Percentiles rank a stretch among this genome's conserved stretches.
These are phyloP conservation scores for Ustilaginoidea virens DNA, from an alignment of 2,329 filamentous ascomycete genomes.

Conservation along the genomic window DNA sequence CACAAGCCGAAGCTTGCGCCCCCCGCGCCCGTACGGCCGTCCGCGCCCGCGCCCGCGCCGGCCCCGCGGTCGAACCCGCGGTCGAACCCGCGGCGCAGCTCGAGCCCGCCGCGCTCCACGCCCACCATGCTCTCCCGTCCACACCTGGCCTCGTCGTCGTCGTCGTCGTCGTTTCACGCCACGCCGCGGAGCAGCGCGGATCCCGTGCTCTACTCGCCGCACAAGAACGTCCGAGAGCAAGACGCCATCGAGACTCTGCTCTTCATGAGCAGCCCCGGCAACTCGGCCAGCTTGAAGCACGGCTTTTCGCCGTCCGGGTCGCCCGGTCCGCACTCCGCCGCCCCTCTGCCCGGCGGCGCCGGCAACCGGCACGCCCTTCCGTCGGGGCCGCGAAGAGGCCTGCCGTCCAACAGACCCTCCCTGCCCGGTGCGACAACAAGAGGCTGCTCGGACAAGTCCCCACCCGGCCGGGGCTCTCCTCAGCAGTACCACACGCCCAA, in stretches of 20 bases:
- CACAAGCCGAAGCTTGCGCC: conserved; percentile 29
- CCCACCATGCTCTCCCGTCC: conserved; percentile 34
- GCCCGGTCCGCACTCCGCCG: conserved; percentile 12
- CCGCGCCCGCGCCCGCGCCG: conserved; percentile 18
- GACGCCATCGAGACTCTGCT: conserved; percentile 68
- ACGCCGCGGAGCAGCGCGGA: conserved; percentile 22
- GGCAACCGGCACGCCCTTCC: conserved; percentile 25
- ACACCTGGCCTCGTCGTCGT: conserved; percentile 31
- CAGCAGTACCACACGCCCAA: conserved; percentile 13
- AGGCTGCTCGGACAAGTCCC: conserved; percentile 32
- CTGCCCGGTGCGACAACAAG: conserved; percentile 24
- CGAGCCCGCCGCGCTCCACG: conserved; percentile 31
- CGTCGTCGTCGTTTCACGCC: conserved; percentile 27
- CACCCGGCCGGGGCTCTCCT: conserved; percentile 22
- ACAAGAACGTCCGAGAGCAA: conserved; percentile 39
- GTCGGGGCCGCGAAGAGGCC: conserved; percentile 32
- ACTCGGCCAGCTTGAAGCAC: conserved; percentile 48
- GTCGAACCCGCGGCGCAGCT: conserved; percentile 31
- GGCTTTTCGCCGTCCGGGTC: conserved; percentile 30
- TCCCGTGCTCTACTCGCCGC: conserved; percentile 2
- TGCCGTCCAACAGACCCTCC: conserved; percentile 32
- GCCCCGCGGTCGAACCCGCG: no score
- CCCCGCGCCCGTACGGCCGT: conserved; percentile 38
- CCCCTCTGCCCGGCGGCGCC: conserved; percentile 6
- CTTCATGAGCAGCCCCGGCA: conserved; percentile 68